Conservation (phyloP, 208 protist genomes). For the Leptomonas seymouri region DNA sequence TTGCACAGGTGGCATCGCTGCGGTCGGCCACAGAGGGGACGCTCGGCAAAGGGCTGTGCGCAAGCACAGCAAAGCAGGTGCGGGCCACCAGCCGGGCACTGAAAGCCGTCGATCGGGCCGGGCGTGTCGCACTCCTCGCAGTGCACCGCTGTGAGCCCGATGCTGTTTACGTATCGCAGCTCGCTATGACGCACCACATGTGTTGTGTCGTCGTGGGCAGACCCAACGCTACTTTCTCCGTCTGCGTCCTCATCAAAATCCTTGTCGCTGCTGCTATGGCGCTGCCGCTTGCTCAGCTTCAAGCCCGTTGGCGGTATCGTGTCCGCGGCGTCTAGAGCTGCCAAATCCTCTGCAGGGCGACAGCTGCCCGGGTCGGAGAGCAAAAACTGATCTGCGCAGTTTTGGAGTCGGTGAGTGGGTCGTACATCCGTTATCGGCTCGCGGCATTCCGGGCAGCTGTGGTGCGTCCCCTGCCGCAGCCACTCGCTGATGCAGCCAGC, state of each 20-base stretch:
- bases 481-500: conserved; percentile 78
- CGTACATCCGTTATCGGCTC: conserved; percentile 54
- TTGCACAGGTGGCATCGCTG: conserved; percentile 85
- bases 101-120: conserved; percentile 65
- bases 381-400: conserved; percentile 74
- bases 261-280: conserved; percentile 26
- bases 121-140: conserved; percentile 64
- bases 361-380: conserved; percentile 38
- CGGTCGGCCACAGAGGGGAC: conserved; percentile 69
- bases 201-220: conserved; percentile 8
- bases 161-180: conserved; percentile 3
- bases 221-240: conserved; percentile 8
- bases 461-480: conserved; percentile 27
- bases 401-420: conserved; percentile 82
- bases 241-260: not conserved
- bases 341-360: conserved; percentile 46
- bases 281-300: conserved; percentile 40
- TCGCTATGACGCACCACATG: conserved; percentile 7
- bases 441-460: conserved; percentile 78
- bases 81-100: conserved; percentile 48
- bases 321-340: conserved; percentile 48
- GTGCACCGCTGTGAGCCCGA: conserved; percentile 14
- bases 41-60: conserved; percentile 57
- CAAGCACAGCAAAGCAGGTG: conserved; percentile 65
- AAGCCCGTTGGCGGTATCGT: conserved; percentile 57